Conservation (phyloP, 1,284 basidiomycete species). For the Sanghuangporus weigelae region DNA sequence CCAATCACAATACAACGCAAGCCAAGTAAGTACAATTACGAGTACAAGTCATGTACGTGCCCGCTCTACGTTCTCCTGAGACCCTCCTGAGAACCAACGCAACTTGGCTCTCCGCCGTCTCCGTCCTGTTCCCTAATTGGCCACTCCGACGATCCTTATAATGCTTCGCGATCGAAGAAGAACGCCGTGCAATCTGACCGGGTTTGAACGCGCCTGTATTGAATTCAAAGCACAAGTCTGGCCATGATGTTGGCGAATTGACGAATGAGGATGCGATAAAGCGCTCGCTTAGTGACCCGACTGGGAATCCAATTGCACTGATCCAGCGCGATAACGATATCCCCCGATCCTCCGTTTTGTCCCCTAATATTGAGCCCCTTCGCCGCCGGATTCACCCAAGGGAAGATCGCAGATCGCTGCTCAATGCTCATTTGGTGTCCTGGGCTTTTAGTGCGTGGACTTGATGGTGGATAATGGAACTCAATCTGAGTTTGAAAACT, state of each 20-base stretch:
- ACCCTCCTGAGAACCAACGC: not conserved
- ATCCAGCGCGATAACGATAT: not conserved
- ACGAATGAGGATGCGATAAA: not conserved
- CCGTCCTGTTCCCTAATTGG: not conserved
- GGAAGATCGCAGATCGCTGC: conserved; percentile 6
- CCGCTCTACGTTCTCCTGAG: not conserved
- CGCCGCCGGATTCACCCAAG: conserved; percentile 5
- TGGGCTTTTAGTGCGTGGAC: not conserved
- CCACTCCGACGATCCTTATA: not conserved
- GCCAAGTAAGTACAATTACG: not conserved
- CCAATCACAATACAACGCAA: not conserved
- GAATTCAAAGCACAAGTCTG: not conserved
- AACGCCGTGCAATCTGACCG: not conserved
- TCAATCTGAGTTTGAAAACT: not conserved
- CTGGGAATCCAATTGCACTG: not conserved
- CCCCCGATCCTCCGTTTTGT: not conserved
- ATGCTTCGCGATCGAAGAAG: conserved; percentile 4
- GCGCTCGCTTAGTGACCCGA: not conserved
- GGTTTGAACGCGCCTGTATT: not conserved
- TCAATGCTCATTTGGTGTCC: not conserved
- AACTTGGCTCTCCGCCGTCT: not conserved
- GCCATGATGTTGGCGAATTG: not conserved
- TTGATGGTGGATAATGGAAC: not conserved
- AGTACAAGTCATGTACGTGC: not conserved
- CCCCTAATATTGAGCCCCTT: not conserved